phyloP scores from a whole-genome alignment of 495 filamentous ascomycete species.

The Penicillium malachiteum region DNA sequence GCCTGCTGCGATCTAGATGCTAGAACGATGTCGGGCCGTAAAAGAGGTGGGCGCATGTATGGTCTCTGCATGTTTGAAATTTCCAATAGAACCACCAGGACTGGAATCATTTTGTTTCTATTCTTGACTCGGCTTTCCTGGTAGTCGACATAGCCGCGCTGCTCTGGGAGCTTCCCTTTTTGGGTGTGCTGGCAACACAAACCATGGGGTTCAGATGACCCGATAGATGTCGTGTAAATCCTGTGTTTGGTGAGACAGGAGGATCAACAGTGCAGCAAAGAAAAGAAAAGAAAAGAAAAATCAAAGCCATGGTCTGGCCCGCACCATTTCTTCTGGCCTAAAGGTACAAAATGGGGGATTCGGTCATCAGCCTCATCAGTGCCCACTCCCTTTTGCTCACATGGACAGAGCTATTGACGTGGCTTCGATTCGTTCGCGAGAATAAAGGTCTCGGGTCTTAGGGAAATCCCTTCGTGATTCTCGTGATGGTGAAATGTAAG shows the following conservation, averaged over 20 bases:
- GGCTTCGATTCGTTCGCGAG: constrained; percentile 21
- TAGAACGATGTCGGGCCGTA: neutral
- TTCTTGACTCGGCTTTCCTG: neutral
- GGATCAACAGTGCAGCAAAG: neutral
- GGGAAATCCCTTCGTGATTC: neutral
- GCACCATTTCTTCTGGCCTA: constrained; percentile 1
- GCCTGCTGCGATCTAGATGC: constrained; percentile 3
- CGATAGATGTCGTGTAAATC: constrained; percentile 16
- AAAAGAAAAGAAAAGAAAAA: neutral
- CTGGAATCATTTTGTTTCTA: constrained; percentile 1
- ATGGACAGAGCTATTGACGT: constrained; percentile 26
- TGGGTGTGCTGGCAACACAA: constrained; percentile 3
- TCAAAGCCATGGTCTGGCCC: constrained; percentile 6
- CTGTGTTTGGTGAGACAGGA: constrained; percentile 18
- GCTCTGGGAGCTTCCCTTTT: neutral
- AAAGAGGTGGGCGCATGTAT: neutral
- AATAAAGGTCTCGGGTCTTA: neutral
- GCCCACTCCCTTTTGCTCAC: constrained; percentile 17
- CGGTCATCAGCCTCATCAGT: constrained; percentile 23
- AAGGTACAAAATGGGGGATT: neutral
- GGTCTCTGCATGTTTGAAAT: constrained; percentile 7
- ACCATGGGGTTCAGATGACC: constrained; percentile 23
- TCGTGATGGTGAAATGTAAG: constrained; percentile 11
- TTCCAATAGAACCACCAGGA: constrained; percentile 5
- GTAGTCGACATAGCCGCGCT: constrained; percentile 23